Conservation (phyloP, 2,329 filamentous ascomycete genomes). For the Trichoderma breve region DNA sequence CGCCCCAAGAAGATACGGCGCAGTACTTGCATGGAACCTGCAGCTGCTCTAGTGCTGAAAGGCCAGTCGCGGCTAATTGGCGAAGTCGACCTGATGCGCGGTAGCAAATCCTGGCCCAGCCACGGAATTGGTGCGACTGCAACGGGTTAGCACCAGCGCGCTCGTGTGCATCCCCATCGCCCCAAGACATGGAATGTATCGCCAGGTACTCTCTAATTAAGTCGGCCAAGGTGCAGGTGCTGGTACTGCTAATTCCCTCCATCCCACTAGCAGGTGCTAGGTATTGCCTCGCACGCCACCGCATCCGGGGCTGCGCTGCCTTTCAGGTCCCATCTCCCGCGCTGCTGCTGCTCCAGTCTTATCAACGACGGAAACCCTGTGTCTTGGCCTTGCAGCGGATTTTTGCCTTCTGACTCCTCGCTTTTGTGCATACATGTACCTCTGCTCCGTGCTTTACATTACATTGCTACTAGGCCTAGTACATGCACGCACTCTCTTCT, state of each 20-base stretch:
- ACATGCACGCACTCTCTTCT: neutral
- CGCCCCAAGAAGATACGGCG: neutral
- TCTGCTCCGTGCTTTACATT: neutral
- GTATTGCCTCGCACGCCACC: conserved; percentile 14
- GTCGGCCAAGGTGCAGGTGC: too few species aligned
- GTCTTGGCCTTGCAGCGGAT: neutral
- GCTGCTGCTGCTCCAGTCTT: neutral
- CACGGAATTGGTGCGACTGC: neutral
- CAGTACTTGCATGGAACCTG: neutral
- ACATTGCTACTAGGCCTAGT: too few species aligned
- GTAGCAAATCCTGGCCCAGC: neutral
- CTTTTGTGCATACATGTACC: neutral
- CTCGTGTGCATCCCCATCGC: neutral
- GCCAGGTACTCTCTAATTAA: neutral
- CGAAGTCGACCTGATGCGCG: neutral
- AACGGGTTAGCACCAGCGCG: neutral
- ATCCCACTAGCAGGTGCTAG: neutral
- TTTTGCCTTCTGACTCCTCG: conserved; percentile 5
- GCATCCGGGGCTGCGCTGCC: conserved; percentile 10
- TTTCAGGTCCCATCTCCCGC: conserved; percentile 13
- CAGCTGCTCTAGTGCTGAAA: neutral
- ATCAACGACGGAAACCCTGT: neutral
- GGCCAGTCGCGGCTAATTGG: conserved; percentile 6
- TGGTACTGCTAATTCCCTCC: neutral
- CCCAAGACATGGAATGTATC: neutral